A percentile compares a stretch with the other conserved stretches of the same genome.
phyloP scores from a whole-genome alignment of 2,329 filamentous ascomycete species.

The Nakataea oryzae region DNA sequence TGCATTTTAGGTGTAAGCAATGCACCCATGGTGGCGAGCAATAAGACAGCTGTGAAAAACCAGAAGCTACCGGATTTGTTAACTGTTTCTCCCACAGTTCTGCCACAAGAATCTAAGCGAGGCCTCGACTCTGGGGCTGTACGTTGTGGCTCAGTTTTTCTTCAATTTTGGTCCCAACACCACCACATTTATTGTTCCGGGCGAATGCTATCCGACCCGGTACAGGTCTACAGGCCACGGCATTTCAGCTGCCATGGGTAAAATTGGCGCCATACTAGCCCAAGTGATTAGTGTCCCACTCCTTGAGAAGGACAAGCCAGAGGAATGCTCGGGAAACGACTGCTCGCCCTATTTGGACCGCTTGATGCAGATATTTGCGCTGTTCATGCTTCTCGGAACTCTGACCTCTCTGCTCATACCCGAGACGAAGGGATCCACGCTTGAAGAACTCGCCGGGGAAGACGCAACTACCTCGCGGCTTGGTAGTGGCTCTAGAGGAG shows the following conservation, averaged over 20 bases:
- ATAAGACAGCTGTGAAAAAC: not conserved
- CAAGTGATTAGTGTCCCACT: slow-evolving; percentile 56
- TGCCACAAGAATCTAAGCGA: slow-evolving; percentile 29
- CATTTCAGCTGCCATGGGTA: slow-evolving; percentile 55
- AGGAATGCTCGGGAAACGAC: slow-evolving; percentile 33
- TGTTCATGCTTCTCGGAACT: slow-evolving; percentile 69
- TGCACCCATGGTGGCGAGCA: not conserved
- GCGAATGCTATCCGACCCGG: slow-evolving; percentile 54
- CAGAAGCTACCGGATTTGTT: not conserved
- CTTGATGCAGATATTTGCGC: slow-evolving; percentile 66
- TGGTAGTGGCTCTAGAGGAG: not conserved
- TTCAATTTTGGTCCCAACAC: slow-evolving; percentile 59
- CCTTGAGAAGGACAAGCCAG: slow-evolving; percentile 42
- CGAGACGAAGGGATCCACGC: slow-evolving; percentile 63
- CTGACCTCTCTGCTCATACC: slow-evolving; percentile 63
- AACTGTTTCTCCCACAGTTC: slow-evolving; percentile 22
- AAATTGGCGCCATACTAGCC: slow-evolving; percentile 57
- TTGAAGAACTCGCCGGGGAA: slow-evolving; percentile 63
- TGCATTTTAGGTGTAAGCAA: slow-evolving; percentile 48
- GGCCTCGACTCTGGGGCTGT: slow-evolving; percentile 44
- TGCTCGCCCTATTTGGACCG: slow-evolving; percentile 56
- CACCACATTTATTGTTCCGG: slow-evolving; percentile 55
- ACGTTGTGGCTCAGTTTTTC: slow-evolving; percentile 55
- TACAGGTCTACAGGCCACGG: slow-evolving; percentile 55
- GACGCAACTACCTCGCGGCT: no score